Percentiles rank a stretch among this genome's conserved stretches.
Conservation (phyloP, 2,329 filamentous ascomycete genomes). For the Diplocarpon mali region DNA sequence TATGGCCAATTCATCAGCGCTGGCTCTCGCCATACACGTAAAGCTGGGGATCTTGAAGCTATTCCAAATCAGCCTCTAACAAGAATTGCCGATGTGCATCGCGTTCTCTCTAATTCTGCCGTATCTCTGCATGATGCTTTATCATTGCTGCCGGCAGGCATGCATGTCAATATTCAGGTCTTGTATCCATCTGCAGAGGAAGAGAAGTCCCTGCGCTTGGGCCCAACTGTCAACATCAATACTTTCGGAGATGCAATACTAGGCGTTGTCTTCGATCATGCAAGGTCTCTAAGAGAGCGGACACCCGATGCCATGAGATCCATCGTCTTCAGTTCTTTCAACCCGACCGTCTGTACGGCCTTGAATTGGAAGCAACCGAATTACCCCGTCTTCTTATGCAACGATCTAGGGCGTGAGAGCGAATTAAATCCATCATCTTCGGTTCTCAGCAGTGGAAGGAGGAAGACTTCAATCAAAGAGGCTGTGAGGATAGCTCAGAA, state of each 20-base stretch:
- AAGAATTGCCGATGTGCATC: conserved; percentile 56
- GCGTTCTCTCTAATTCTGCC: conserved; percentile 62
- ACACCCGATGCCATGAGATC: conserved; percentile 68
- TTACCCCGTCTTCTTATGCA: conserved; percentile 91
- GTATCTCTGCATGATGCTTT: conserved; percentile 72
- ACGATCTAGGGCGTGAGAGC: conserved; percentile 66
- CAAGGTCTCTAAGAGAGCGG: conserved; percentile 52
- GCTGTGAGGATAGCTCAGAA: conserved; percentile 84
- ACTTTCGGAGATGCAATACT: conserved; percentile 75
- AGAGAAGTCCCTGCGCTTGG: conserved; percentile 57
- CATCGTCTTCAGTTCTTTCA: conserved; percentile 91
- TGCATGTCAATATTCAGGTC: conserved; percentile 88
- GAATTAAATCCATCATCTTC: conserved; percentile 20
- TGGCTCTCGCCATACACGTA: conserved; percentile 24
- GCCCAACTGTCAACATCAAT: conserved; percentile 75
- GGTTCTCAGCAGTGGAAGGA: conserved; percentile 47
- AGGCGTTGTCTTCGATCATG: conserved; percentile 82
- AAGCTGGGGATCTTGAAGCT: conserved; percentile 30
- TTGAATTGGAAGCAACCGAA: conserved; percentile 99
- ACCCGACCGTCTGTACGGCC: conserved; percentile 79
- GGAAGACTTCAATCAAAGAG: conserved; percentile 83
- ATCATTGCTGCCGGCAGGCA: conserved; percentile 58
- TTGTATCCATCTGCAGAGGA: conserved; percentile 72
- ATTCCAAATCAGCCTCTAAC: conserved; percentile 37
- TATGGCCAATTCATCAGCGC: conserved; percentile 55